Conservation (phyloP, 2,329 filamentous ascomycete genomes). For the Thermothelomyces thermophilus region DNA sequence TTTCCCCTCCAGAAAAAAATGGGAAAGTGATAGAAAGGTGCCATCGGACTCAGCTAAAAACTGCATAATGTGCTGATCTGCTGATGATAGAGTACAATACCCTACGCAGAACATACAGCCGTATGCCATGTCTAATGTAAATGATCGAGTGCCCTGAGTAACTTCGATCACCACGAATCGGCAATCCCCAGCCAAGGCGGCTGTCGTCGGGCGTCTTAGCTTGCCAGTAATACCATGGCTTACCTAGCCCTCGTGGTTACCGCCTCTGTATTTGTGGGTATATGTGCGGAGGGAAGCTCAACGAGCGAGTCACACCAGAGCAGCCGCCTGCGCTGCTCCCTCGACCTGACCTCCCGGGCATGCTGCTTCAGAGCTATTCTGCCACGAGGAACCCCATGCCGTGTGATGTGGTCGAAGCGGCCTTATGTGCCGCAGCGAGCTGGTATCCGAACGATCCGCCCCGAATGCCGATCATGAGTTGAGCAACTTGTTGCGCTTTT, state of each 20-base stretch:
- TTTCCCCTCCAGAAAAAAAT: too few species aligned
- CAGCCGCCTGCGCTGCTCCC: not conserved
- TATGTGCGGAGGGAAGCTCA: not conserved
- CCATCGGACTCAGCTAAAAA: too few species aligned
- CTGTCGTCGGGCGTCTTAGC: not conserved
- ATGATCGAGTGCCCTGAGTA: too few species aligned
- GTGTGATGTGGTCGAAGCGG: not conserved
- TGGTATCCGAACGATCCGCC: not conserved
- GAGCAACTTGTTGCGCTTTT: constrained; percentile 88
- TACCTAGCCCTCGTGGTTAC: not conserved
- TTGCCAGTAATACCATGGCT: not conserved
- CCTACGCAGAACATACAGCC: too few species aligned
- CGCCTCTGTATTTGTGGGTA: not conserved
- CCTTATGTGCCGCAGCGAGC: not conserved
- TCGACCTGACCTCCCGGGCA: not conserved
- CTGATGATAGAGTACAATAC: too few species aligned
- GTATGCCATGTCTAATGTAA: too few species aligned
- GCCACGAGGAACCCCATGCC: not conserved
- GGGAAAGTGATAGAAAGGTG: too few species aligned
- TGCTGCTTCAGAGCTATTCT: not conserved
- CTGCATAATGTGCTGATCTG: too few species aligned
- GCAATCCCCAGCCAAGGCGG: too few species aligned
- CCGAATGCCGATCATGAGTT: constrained; percentile 47
- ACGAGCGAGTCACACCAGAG: not conserved
- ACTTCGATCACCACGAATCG: too few species aligned